Conservation (phyloP, 2,329 filamentous ascomycete species). For the Cladosporium sp. region DNA sequence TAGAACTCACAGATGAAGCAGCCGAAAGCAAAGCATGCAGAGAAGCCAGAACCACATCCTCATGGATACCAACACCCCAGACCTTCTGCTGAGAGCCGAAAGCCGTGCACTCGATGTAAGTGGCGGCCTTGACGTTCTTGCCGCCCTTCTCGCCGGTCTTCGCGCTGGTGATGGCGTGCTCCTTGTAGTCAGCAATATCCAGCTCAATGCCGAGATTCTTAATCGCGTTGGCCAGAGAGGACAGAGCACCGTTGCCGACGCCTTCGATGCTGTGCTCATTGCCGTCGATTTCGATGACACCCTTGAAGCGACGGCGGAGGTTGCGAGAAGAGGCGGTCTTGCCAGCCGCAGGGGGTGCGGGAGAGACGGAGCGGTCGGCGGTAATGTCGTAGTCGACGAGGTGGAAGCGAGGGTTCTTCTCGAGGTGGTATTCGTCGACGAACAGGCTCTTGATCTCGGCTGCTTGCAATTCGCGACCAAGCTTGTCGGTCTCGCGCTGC, state of each 20-base stretch:
- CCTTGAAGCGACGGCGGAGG: conserved; percentile 78
- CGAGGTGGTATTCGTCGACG: conserved; percentile 82
- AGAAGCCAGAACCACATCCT: conserved; percentile 88
- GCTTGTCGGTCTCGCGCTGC: conserved; percentile 75
- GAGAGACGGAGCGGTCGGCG: conserved; percentile 76
- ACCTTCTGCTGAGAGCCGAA: conserved; percentile 69
- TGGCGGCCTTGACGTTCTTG: conserved; percentile 84
- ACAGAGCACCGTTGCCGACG: conserved; percentile 86
- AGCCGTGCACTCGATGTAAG: conserved; percentile 87
- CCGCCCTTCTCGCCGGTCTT: conserved; percentile 57
- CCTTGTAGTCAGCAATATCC: conserved; percentile 93
- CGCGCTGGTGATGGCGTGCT: conserved; percentile 70
- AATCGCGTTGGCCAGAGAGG: conserved; percentile 80
- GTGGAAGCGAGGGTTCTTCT: conserved; percentile 78
- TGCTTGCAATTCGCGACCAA: conserved; percentile 81
- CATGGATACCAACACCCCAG: conserved; percentile 90
- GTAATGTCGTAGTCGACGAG: conserved; percentile 91
- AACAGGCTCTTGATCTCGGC: conserved; percentile 87
- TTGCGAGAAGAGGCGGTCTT: conserved; percentile 72
- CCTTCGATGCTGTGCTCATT: conserved; percentile 77
- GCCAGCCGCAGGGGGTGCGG: conserved; percentile 66
- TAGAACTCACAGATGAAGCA: conserved; percentile 72
- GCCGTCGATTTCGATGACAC: conserved; percentile 80
- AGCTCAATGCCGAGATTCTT: conserved; percentile 77
- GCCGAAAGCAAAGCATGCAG: conserved; percentile 83